Conservation (phyloP, 768 basidiomycete genomes). For the Pleurotus giganteus region DNA sequence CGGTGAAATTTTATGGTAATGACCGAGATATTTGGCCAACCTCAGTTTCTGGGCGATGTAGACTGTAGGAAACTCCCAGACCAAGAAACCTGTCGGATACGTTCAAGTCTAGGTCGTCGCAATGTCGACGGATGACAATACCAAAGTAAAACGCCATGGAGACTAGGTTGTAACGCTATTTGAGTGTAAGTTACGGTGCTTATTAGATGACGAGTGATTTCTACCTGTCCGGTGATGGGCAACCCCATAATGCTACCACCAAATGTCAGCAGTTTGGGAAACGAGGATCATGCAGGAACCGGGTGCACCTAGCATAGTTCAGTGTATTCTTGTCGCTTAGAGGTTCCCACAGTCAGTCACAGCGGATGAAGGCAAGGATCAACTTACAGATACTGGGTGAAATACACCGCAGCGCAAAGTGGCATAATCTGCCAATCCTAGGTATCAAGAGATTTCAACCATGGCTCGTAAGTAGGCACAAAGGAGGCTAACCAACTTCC, state of each 20-base stretch:
- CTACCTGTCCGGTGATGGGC: constrained; percentile 60
- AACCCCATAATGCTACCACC: constrained; percentile 59
- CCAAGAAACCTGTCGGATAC: constrained; percentile 42
- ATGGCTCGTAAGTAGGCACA: not conserved
- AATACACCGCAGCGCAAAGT: constrained; percentile 63
- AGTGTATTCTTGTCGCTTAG: constrained; percentile 65
- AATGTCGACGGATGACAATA: constrained; percentile 14
- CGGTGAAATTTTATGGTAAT: constrained; percentile 1
- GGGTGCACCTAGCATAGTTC: constrained; percentile 61
- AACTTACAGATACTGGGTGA: constrained; percentile 61
- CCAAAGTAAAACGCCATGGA: constrained; percentile 65
- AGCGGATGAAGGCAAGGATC: not conserved
- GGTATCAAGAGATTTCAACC: not conserved
- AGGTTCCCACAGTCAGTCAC: not conserved
- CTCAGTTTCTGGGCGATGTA: constrained; percentile 63
- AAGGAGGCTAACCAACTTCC: constrained; percentile 48
- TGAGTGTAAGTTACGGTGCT: constrained; percentile 5
- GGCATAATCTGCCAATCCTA: constrained; percentile 54
- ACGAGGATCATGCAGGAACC: not conserved
- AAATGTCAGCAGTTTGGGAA: constrained; percentile 1
- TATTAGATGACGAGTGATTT: not conserved
- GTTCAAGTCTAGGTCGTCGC: not conserved
- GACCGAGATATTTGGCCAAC: constrained; percentile 62
- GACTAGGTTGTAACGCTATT: constrained; percentile 61
- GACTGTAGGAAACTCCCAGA: constrained; percentile 65